Evolutionary conservation across 768 basidiomycete genomes (phyloP).

Genomic region (Tricholoma saponaceum): DNA sequence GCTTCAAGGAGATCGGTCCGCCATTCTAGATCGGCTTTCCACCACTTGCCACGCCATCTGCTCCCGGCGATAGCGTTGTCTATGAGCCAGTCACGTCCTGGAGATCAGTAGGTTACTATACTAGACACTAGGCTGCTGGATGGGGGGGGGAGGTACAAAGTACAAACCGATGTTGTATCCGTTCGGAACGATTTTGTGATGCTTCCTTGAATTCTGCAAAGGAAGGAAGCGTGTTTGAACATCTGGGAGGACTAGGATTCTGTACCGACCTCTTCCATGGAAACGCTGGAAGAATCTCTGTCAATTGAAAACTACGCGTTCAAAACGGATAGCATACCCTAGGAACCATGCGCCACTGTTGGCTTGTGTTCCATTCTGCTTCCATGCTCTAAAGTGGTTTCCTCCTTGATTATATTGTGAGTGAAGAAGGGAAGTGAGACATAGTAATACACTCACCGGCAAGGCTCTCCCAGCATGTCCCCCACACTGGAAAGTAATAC

Average conservation of each 20-base stretch:
- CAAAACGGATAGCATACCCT: constrained; percentile 42
- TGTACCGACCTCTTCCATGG: constrained; percentile 58
- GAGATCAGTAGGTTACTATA: not conserved
- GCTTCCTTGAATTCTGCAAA: constrained; percentile 47
- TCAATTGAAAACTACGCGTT: not conserved
- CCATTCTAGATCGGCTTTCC: constrained; percentile 79
- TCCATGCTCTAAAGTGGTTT: constrained; percentile 87
- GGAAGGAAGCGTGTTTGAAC: constrained; percentile 8
- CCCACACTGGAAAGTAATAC: constrained; percentile 71
- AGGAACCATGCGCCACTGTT: constrained; percentile 83
- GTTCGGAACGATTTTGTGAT: constrained; percentile 71
- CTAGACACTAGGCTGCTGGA: not conserved
- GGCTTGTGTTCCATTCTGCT: constrained; percentile 74
- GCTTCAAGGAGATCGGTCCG: constrained; percentile 61
- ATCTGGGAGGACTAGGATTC: not conserved
- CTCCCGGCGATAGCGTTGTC: constrained; percentile 57
- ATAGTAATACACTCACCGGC: constrained; percentile 37
- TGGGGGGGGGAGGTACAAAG: not conserved
- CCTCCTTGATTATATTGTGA: constrained; percentile 45
- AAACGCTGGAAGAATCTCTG: constrained; percentile 42
- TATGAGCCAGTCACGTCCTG: constrained; percentile 76
- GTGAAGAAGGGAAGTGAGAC: not conserved
- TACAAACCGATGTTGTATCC: constrained; percentile 64
- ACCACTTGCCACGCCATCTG: constrained; percentile 61
- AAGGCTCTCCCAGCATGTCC: constrained; percentile 87